Percentiles rank a stretch among this genome's conserved stretches.
These are phyloP conservation scores for Didymella pinodella DNA, from an alignment of 2,329 filamentous ascomycete genomes.

Conservation along the genomic window DNA sequence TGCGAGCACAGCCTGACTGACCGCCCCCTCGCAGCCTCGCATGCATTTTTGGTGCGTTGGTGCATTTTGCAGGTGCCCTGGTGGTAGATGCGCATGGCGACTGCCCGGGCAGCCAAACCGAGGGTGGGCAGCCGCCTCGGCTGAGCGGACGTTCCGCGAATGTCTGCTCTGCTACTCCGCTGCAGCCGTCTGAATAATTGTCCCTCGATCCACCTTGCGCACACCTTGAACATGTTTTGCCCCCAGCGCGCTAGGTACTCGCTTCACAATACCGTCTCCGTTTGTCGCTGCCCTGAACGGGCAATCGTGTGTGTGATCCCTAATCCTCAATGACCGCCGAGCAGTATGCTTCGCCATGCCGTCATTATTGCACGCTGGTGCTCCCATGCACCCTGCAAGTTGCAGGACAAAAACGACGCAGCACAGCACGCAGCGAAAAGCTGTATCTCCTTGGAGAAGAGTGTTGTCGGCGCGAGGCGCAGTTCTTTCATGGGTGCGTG, in stretches of 20 bases:
- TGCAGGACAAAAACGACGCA: slow-evolving; percentile 2
- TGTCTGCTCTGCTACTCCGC: background rate
- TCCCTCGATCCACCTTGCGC: slow-evolving; percentile 7
- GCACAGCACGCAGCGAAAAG: slow-evolving; percentile 14
- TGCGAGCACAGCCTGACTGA: slow-evolving; percentile 6
- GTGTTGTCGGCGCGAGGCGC: slow-evolving; percentile 24
- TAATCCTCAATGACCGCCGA: slow-evolving; percentile 2
- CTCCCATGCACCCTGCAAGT: slow-evolving; percentile 8
- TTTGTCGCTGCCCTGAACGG: slow-evolving; percentile 4
- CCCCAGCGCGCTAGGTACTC: background rate
- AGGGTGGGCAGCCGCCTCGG: background rate
- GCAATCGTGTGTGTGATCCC: background rate
- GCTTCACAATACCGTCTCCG: background rate
- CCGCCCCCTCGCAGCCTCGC: slow-evolving; percentile 21
- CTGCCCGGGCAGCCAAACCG: slow-evolving; percentile 15
- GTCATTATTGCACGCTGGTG: slow-evolving; percentile 3
- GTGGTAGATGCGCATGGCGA: background rate
- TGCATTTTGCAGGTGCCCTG: too few species aligned
- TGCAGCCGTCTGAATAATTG: background rate
- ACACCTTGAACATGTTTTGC: slow-evolving; percentile 3
- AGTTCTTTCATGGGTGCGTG: slow-evolving; percentile 20
- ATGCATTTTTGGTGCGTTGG: slow-evolving; percentile 6
- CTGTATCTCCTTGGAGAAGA: slow-evolving; percentile 16
- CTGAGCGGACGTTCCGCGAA: background rate
- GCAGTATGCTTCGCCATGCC: background rate